phyloP scores from a whole-genome alignment of 805 yeast species.

The Wickerhamomyces mucosus region DNA sequence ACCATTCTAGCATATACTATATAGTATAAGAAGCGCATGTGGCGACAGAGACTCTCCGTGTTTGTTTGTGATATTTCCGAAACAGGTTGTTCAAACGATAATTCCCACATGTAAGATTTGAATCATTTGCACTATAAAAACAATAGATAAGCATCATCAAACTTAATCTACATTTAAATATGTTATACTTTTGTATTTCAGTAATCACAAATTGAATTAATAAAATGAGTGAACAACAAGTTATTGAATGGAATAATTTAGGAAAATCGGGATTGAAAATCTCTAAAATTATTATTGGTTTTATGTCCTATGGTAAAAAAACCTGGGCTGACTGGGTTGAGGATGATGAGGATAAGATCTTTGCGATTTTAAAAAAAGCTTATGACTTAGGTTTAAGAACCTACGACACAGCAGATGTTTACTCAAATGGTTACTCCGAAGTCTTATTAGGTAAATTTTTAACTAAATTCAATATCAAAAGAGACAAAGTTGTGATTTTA shows the following conservation, averaged over 20 bases:
- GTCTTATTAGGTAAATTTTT: slow-evolving; percentile 43
- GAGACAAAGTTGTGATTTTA: slow-evolving; percentile 47
- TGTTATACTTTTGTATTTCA: too few relatives aligned
- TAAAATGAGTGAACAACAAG: too few relatives aligned
- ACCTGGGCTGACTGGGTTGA: slow-evolving; percentile 35
- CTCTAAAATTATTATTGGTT: slow-evolving; percentile 42
- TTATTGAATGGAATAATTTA: slow-evolving; percentile 16
- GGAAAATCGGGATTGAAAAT: slow-evolving; percentile 43
- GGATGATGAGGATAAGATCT: slow-evolving; percentile 38
- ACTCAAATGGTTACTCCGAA: slow-evolving; percentile 41
- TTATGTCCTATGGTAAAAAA: slow-evolving; percentile 42
- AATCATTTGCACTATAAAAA: too few relatives aligned
- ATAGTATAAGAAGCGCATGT: too few relatives aligned
- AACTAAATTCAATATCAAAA: slow-evolving; percentile 38
- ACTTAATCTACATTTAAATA: too few relatives aligned
- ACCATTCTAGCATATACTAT: too few relatives aligned
- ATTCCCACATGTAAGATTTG: too few relatives aligned
- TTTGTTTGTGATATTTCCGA: too few relatives aligned
- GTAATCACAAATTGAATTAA: too few relatives aligned
- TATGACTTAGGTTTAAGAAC: slow-evolving; percentile 39
- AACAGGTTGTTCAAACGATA: too few relatives aligned
- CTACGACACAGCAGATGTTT: slow-evolving; percentile 42
- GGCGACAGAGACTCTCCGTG: too few relatives aligned
- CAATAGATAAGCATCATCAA: too few relatives aligned
- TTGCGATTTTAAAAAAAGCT: slow-evolving; percentile 34